Percentiles rank a stretch among this genome's conserved stretches.
Evolutionary conservation across 768 basidiomycete species (phyloP).

Genomic region (Gymnopilus junonius): DNA sequence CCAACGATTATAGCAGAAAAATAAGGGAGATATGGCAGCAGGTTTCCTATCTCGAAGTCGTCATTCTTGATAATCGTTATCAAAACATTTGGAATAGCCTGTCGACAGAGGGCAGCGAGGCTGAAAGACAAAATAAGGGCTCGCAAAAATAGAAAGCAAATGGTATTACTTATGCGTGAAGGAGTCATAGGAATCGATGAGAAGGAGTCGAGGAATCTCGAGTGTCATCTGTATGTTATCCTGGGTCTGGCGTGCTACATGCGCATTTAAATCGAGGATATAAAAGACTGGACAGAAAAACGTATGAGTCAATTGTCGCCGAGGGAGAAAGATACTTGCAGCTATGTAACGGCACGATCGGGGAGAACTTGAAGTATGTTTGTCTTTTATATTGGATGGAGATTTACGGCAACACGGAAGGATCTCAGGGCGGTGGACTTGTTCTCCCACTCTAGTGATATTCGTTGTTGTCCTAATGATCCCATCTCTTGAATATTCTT

Average conservation of each 20-base stretch:
- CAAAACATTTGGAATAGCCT: conserved; percentile 60
- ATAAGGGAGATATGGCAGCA: conserved; percentile 56
- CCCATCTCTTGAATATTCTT: neutral
- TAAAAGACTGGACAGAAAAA: neutral
- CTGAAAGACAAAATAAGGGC: conserved; percentile 37
- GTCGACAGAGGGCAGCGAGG: conserved; percentile 72
- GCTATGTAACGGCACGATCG: conserved; percentile 13
- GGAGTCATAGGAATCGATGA: conserved; percentile 86
- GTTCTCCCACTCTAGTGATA: neutral
- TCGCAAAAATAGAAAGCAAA: neutral
- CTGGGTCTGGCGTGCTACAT: neutral
- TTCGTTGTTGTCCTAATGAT: neutral
- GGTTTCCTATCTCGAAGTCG: conserved; percentile 48
- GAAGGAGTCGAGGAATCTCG: conserved; percentile 56
- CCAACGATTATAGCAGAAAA: conserved; percentile 78
- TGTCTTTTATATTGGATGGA: conserved; percentile 6
- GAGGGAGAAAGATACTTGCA: neutral
- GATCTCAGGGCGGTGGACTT: conserved; percentile 2
- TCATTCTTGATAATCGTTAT: conserved; percentile 82
- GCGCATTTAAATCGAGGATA: neutral
- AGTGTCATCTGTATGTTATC: conserved; percentile 19
- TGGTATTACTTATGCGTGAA: conserved; percentile 84
- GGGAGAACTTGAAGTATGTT: conserved; percentile 10
- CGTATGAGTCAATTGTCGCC: neutral
- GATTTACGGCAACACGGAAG: conserved; percentile 3